Percentiles rank a stretch among this genome's conserved stretches.
Conservation (phyloP, 1,139 yeast species). For the Suhomyces bokatorum region DNA sequence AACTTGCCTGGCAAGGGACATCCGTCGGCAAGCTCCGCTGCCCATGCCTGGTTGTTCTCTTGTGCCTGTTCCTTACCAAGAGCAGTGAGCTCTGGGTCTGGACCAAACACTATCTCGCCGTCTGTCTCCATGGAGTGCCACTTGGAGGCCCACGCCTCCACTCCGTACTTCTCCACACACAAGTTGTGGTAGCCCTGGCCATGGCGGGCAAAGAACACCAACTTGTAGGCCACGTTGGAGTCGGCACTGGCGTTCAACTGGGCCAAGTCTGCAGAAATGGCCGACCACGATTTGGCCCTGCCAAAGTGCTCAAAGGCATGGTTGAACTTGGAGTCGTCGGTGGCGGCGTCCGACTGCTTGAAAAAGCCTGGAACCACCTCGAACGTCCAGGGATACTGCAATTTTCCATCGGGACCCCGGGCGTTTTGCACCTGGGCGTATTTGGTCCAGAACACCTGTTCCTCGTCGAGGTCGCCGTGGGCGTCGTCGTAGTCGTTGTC, state of each 20-base stretch:
- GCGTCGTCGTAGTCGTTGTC: slow-evolving; percentile 25
- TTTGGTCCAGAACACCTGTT: slow-evolving; percentile 12
- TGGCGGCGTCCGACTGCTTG: slow-evolving; percentile 37
- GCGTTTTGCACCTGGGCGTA: slow-evolving; percentile 11
- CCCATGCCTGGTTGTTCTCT: slow-evolving; percentile 24
- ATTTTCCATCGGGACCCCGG: slow-evolving; percentile 10
- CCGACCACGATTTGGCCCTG: slow-evolving; percentile 33
- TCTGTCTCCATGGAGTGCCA: slow-evolving; percentile 46
- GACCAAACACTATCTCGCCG: slow-evolving; percentile 48
- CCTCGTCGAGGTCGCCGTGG: slow-evolving; percentile 21
- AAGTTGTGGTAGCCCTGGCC: slow-evolving; percentile 50
- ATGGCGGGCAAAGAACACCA: slow-evolving; percentile 45
- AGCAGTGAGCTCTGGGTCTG: slow-evolving; percentile 46
- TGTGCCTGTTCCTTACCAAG: slow-evolving; percentile 41
- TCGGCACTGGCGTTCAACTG: slow-evolving; percentile 30
- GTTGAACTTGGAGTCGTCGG: slow-evolving; percentile 40
- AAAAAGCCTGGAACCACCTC: slow-evolving; percentile 40
- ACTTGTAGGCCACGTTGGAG: slow-evolving; percentile 33
- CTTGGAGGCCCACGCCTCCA: slow-evolving; percentile 40
- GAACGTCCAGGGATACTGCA: slow-evolving; percentile 32
- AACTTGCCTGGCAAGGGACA: slow-evolving; percentile 25
- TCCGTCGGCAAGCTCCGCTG: slow-evolving; percentile 19
- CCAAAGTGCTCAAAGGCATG: slow-evolving; percentile 44
- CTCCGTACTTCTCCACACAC: slow-evolving; percentile 43
- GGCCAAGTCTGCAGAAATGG: slow-evolving; percentile 27